These are phyloP conservation scores for Rhodotorula sp. DNA, from an alignment of 1,284 basidiomycete species.

Conservation along the genomic window DNA sequence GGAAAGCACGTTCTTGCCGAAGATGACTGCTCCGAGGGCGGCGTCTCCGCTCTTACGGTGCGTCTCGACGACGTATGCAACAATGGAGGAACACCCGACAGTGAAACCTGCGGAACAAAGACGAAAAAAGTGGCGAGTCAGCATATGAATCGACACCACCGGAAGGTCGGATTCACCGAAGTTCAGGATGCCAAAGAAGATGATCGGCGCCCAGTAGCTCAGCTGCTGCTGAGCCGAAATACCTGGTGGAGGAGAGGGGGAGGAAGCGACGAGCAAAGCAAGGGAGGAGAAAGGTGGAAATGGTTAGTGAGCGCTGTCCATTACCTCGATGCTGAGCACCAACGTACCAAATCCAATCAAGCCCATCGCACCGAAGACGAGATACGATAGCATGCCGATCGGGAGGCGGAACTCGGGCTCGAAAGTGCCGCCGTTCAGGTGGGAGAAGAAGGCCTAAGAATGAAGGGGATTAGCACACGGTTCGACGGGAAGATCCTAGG, in stretches of 20 bases:
- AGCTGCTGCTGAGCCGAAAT: not conserved
- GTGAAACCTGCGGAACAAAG: not conserved
- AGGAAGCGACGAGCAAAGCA: too few species aligned
- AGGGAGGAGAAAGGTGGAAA: too few species aligned
- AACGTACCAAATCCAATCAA: not conserved
- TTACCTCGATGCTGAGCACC: too few species aligned
- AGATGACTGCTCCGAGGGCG: slow-evolving; percentile 15
- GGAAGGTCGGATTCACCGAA: not conserved
- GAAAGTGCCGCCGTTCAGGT: slow-evolving; percentile 27
- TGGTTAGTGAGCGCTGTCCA: too few species aligned
- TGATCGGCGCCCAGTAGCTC: not conserved
- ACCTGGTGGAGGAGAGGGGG: not conserved
- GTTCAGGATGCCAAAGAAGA: slow-evolving; percentile 11
- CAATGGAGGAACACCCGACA: not conserved
- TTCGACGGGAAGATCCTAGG: too few species aligned
- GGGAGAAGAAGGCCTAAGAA: slow-evolving; percentile 2
- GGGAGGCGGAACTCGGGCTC: slow-evolving; percentile 33
- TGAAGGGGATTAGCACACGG: too few species aligned
- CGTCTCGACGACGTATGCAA: slow-evolving; percentile 10
- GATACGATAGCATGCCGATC: not conserved
- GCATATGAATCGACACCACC: not conserved
- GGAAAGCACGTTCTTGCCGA: not conserved
- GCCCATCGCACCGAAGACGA: not conserved
- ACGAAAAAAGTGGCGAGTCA: not conserved
- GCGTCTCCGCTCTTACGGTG: slow-evolving; percentile 7